These are phyloP conservation scores for Polyplosphaeria fusca DNA, from an alignment of 495 filamentous ascomycete genomes.

Conservation along the genomic window DNA sequence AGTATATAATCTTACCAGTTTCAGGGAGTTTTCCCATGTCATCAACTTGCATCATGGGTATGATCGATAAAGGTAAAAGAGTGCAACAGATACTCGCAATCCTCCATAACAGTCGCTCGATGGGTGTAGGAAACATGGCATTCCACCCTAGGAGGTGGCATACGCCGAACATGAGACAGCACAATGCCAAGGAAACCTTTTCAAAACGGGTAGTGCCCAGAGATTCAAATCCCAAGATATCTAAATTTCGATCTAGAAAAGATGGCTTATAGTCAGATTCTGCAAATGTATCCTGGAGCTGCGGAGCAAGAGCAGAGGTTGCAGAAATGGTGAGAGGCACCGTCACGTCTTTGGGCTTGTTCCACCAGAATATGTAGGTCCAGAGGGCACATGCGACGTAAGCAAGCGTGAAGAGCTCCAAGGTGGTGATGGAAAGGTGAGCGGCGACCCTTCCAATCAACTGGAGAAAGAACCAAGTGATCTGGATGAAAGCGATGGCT, in stretches of 20 bases:
- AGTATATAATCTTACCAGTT: not conserved
- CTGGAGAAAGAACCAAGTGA: slow-evolving; percentile 11
- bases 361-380: slow-evolving; percentile 10
- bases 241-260: no score
- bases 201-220: no score
- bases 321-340: not conserved
- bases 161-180: not conserved
- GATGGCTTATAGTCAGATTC: no score
- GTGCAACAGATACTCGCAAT: not conserved
- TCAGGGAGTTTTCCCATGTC: not conserved
- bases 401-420: slow-evolving; percentile 22
- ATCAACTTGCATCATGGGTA: not conserved
- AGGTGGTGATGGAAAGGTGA: slow-evolving; percentile 3
- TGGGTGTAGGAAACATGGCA: slow-evolving; percentile 1
- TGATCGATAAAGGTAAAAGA: not conserved
- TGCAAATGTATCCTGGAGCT: no score
- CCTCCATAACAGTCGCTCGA: slow-evolving; percentile 7
- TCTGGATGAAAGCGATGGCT: not conserved
- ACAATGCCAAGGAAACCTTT: not conserved
- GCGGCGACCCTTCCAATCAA: slow-evolving; percentile 4
- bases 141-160: slow-evolving; percentile 12
- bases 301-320: no score
- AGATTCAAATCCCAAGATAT: no score
- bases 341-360: slow-evolving; percentile 8
- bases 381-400: slow-evolving; percentile 7